These are phyloP conservation scores for Phaeosphaeriaceae sp. DNA, from an alignment of 2,329 filamentous ascomycete genomes.

Conservation along the genomic window DNA sequence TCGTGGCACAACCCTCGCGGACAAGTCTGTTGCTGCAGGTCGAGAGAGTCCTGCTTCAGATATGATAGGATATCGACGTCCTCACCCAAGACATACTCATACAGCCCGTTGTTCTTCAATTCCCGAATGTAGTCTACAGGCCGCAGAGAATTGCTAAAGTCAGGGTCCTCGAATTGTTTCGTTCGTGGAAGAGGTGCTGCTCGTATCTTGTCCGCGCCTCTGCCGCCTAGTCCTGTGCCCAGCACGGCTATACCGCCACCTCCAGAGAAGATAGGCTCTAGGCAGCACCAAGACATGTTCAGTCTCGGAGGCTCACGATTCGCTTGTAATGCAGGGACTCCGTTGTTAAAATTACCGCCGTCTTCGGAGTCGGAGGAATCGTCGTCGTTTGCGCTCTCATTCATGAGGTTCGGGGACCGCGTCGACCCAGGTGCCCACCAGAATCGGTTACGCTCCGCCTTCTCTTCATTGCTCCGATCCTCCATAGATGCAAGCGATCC, in stretches of 20 bases:
- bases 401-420: constrained; percentile 65
- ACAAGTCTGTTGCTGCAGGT: constrained; percentile 54
- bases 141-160: constrained; percentile 58
- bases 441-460: constrained; percentile 48
- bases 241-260: constrained; percentile 66
- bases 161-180: constrained; percentile 63
- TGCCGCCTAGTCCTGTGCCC: constrained; percentile 54
- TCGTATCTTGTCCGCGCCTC: constrained; percentile 63
- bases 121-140: constrained; percentile 53
- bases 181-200: constrained; percentile 63
- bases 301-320: constrained; percentile 55
- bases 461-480: constrained; percentile 26
- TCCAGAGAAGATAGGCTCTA: constrained; percentile 66
- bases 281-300: constrained; percentile 67
- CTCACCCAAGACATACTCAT: constrained; percentile 51
- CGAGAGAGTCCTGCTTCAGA: constrained; percentile 51
- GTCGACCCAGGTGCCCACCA: constrained; percentile 67
- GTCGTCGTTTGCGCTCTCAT: constrained; percentile 53
- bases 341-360: constrained; percentile 42
- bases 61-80: constrained; percentile 50
- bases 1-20: constrained; percentile 65
- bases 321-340: constrained; percentile 42
- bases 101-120: constrained; percentile 50
- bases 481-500: constrained; percentile 35
- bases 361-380: constrained; percentile 50